Base-by-base conservation (phyloP, 805 yeast species). In the Yarrowia keelungensis region DNA sequence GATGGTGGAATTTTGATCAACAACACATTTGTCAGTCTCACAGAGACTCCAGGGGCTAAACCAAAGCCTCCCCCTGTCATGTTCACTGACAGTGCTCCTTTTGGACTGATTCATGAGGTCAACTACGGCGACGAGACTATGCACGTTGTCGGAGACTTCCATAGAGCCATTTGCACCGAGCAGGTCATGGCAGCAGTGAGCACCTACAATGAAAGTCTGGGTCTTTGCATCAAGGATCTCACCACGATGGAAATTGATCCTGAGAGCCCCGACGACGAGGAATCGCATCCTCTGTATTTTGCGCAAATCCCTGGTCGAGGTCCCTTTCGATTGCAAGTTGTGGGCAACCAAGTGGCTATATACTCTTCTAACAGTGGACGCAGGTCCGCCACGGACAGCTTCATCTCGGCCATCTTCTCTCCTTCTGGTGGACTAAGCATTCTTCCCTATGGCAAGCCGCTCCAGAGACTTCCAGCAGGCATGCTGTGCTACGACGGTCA, bases 401-500 rank as follows among this genome's bases (percentile, higher is more conserved):
- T 4, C 32, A 7, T 12, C n/a, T 47, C 51, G 36, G 12, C 51
- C 16, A 26, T 47, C 8, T 47, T 47, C 51, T 14, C 7, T 14
- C 16, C 51, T 5, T n/a, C 35, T 8, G 36, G 8, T 5, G 36
- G 36, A 15, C 26, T 47, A n/a, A 14, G 36, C 3, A 47, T 10
- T 14, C 51, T 47, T 5, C 12, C 9, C 2, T 26, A 47, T n/a
- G 14, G 4, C 3, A 14, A 47, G 7, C 16, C 35, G 10, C 51
- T 47, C 8, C 10, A 15, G n/a, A 47, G 8, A 8, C 51, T 47
- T 7, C 51, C 51, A 11, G 51, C 51, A 2, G 51, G 51, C 16
- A 47, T 47, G 51, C 36, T 47, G 3, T 26, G 14, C 12, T 47
- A 47, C 36, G 51, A 47, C 51, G 51, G 51, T 9, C 35, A 47